These are phyloP conservation scores for Fusarium sacchari DNA, from an alignment of 2,329 filamentous ascomycete genomes.

Conservation along the genomic window DNA sequence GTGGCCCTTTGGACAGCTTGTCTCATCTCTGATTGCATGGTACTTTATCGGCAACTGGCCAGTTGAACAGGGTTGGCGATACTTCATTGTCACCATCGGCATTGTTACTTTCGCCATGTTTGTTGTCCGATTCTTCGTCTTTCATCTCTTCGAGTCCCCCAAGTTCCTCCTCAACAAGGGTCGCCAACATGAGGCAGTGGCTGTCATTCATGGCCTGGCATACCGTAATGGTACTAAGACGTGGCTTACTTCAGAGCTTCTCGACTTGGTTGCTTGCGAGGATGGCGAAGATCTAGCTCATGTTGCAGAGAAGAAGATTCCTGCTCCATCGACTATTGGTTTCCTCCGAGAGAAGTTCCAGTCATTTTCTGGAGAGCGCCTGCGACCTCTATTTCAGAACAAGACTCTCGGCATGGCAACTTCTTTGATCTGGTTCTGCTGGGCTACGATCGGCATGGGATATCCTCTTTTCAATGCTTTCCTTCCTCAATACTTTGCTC, in stretches of 20 bases:
- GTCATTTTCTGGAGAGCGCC: constrained; percentile 73
- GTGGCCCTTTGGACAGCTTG: constrained; percentile 86
- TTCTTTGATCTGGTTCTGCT: constrained; percentile 77
- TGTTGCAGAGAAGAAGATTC: constrained; percentile 20
- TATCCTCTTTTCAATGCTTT: constrained; percentile 92
- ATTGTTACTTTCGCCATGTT: constrained; percentile 81
- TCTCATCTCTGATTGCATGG: constrained; percentile 78
- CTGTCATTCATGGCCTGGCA: constrained; percentile 81
- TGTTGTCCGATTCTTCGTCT: constrained; percentile 79
- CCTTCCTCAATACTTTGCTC: constrained; percentile 83
- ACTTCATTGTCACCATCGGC: constrained; percentile 77
- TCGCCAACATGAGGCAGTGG: constrained; percentile 80
- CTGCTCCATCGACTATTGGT: constrained; percentile 42
- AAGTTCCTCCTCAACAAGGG: constrained; percentile 84
- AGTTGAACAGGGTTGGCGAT: constrained; percentile 78
- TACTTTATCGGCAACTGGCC: constrained; percentile 77
- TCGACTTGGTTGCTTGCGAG: constrained; percentile 64
- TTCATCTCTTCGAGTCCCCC: constrained; percentile 85
- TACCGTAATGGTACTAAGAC: constrained; percentile 75
- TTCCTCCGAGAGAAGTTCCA: constrained; percentile 68
- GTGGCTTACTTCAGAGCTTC: constrained; percentile 78
- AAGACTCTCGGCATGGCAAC: constrained; percentile 64
- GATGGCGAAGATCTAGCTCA: constrained; percentile 45
- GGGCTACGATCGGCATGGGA: constrained; percentile 85
- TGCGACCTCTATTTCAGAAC: constrained; percentile 71